These are phyloP conservation scores for Pichia scutulata DNA, from an alignment of 805 yeast species.

Conservation along the genomic window DNA sequence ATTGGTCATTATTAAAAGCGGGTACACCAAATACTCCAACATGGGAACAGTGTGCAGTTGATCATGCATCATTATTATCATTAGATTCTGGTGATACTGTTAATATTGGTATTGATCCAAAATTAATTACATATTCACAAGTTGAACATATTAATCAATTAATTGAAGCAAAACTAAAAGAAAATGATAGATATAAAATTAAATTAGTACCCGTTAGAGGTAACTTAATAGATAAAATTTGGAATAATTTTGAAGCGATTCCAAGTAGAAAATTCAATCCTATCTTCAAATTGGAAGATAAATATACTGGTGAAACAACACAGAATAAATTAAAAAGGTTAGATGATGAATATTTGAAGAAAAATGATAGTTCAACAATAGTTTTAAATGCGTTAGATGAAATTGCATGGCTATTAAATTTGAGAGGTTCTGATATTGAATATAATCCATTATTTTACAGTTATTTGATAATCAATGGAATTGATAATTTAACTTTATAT, in stretches of 20 bases:
- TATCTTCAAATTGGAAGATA: slow-evolving; percentile 41
- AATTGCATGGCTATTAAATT: slow-evolving; percentile 82
- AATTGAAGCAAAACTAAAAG: slow-evolving; percentile 25
- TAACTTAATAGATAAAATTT: slow-evolving; percentile 42
- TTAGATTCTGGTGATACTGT: slow-evolving; percentile 35
- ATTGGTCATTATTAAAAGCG: slow-evolving; percentile 50
- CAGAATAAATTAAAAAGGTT: slow-evolving; percentile 49
- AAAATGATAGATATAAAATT: slow-evolving; percentile 27
- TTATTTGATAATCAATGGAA: slow-evolving; percentile 40
- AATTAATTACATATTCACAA: slow-evolving; percentile 33
- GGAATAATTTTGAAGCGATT: slow-evolving; percentile 47
- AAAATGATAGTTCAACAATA: slow-evolving; percentile 19
- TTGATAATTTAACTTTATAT: slow-evolving; percentile 31
- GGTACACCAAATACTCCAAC: slow-evolving; percentile 41
- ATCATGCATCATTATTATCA: slow-evolving; percentile 42
- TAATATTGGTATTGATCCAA: slow-evolving; percentile 42
- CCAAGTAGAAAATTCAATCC: slow-evolving; percentile 51
- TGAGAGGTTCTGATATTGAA: slow-evolving; percentile 53
- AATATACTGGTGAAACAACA: slow-evolving; percentile 60
- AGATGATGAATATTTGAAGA: slow-evolving; percentile 29
- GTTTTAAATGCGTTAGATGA: slow-evolving; percentile 62
- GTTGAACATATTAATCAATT: slow-evolving; percentile 28
- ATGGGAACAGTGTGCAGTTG: slow-evolving; percentile 54
- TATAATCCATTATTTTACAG: slow-evolving; percentile 48
- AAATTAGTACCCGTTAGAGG: slow-evolving; percentile 38